Evolutionary conservation across 768 basidiomycete species (phyloP).

Genomic region (Favolaschia claudopus): DNA sequence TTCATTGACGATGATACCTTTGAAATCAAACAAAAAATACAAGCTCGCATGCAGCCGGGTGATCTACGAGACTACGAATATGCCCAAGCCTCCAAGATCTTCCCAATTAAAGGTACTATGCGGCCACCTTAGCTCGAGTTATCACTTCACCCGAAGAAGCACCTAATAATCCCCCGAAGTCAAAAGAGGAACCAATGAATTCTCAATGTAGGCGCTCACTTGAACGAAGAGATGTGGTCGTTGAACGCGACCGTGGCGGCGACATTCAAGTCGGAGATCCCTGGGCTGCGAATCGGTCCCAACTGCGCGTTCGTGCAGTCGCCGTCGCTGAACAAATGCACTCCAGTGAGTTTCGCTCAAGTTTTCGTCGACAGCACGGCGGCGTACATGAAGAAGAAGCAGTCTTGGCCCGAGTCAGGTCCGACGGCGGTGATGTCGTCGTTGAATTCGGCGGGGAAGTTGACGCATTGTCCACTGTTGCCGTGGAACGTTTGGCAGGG

Average conservation of each 20-base stretch:
- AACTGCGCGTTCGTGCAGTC: not conserved
- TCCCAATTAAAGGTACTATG: too few relatives aligned
- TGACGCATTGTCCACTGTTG: not conserved
- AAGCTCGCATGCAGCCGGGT: too few relatives aligned
- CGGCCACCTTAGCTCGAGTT: too few relatives aligned
- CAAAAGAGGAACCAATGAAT: not conserved
- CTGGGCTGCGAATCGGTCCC: constrained; percentile 1
- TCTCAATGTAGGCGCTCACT: not conserved
- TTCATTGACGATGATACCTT: too few relatives aligned
- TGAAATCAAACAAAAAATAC: too few relatives aligned
- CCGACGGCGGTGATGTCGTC: not conserved
- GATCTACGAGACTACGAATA: too few relatives aligned
- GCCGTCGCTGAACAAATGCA: not conserved
- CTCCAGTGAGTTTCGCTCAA: not conserved
- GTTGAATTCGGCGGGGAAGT: not conserved
- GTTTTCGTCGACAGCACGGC: too few relatives aligned
- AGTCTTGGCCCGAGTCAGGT: not conserved
- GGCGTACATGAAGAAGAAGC: not conserved
- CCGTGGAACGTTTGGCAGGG: not conserved
- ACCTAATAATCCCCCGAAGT: not conserved
- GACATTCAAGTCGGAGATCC: not conserved
- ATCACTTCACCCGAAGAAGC: constrained; percentile 2
- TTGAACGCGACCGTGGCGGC: not conserved
- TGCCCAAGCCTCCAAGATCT: too few relatives aligned
- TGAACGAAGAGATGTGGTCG: not conserved